Base-by-base conservation (phyloP, 2,329 filamentous ascomycete species). In the Diaporthe helianthi region DNA sequence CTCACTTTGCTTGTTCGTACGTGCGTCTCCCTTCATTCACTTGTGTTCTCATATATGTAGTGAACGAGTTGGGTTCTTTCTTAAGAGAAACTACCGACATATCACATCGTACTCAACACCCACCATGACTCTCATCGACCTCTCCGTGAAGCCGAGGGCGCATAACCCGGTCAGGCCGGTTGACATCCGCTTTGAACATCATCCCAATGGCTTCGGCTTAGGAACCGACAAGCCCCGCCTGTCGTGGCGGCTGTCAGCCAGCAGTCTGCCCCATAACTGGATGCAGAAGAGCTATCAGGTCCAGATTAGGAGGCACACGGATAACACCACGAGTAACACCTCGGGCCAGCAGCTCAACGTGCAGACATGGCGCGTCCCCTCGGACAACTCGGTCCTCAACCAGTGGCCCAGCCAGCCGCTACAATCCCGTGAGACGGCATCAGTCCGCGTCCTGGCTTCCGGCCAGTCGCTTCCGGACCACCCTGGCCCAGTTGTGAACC, bases 151-250 rank as follows among this genome's bases (percentile, higher is more conserved):
- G 53, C 41, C 31, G 15, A 58, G 17, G 22, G 29, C 52, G 1
- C 26, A 19, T 22, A 58, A 49, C 41, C 15, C 52, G 9, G 41
- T 67, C 52, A 44, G 29, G 31, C 65, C 65, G 12, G 44, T 55
- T 9, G 44, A 61, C 17, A 52, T 70, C 49, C 47, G 53, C 69
- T 71, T 72, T 36, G 69, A 72, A 17, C 71, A 72, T 8, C 71
- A 72, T 17, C 71, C 71, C 0, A 54, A 58, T 31, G 71, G 71
- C 41, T 68, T 72, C 7, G 71, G 65, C 19, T 38, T 72, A 36
- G 69, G 71, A 4, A 65, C 58, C 17, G 60, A 29, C 15, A 64
- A 15, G 10, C 71, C 71, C 1, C 65, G 69, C 31, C 15, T 72
- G 13, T 72, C 71, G 31, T 72, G 69, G 71, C 71, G 69, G 17